Percentiles rank a stretch among this genome's conserved stretches.
phyloP scores from a whole-genome alignment of 192 early-diverging fungal species.

The Mycoemilia scoparia region DNA sequence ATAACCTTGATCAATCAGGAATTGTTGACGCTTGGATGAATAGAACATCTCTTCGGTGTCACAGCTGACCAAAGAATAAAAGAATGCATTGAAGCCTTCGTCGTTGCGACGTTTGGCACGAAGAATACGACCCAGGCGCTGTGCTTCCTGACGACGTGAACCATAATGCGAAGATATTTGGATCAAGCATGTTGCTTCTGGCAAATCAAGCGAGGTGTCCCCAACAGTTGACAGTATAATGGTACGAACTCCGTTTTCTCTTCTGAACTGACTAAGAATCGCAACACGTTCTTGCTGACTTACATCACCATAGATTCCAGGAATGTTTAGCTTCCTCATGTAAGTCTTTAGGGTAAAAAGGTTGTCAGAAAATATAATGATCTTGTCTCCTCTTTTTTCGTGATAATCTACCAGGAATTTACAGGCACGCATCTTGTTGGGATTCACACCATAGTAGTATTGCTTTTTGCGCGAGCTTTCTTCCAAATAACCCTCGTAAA shows the following conservation, averaged over 20 bases:
- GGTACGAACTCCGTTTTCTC: constrained; percentile 79
- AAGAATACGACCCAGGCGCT: constrained; percentile 84
- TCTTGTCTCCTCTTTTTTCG: constrained; percentile 86
- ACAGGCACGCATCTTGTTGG: constrained; percentile 92
- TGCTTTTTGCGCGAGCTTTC: constrained; percentile 66
- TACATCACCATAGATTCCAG: constrained; percentile 84
- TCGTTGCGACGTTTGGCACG: constrained; percentile 87
- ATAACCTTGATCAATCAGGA: constrained; percentile 98
- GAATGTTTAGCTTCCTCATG: constrained; percentile 59
- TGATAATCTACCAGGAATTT: constrained; percentile 93
- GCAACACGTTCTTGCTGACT: constrained; percentile 77
- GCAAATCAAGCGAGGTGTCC: constrained; percentile 98
- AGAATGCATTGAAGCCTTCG: constrained; percentile 92
- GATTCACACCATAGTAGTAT: constrained; percentile 89
- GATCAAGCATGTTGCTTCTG: constrained; percentile 95
- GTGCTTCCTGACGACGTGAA: constrained; percentile 94
- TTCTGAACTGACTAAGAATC: constrained; percentile 84
- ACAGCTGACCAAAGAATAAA: constrained; percentile 93
- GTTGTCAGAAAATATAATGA: constrained; percentile 99
- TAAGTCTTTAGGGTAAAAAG: constrained; percentile 89
- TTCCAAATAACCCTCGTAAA: constrained; percentile 82
- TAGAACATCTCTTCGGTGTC: constrained; percentile 99
- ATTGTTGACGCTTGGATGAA: constrained; percentile 95
- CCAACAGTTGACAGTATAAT: constrained; percentile 84
- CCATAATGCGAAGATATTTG: constrained; percentile 98